These are phyloP conservation scores for Cyclostephanos invisitatus DNA, from an alignment of 108 stramenopile genomes.

Conservation along the genomic window DNA sequence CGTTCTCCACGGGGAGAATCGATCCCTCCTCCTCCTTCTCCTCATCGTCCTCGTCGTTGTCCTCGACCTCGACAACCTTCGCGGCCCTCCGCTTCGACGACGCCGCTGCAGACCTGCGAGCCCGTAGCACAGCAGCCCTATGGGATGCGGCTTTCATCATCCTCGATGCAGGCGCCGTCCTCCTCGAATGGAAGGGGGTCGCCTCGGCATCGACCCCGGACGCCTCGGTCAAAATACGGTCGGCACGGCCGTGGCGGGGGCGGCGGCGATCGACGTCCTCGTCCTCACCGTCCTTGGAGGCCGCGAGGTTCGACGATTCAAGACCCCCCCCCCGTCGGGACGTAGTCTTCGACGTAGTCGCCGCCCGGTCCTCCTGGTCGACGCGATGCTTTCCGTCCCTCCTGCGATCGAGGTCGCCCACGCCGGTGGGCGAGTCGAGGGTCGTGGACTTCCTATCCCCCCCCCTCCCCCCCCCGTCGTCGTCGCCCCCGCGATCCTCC, in stretches of 20 bases:
- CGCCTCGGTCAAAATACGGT: neutral
- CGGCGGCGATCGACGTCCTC: neutral
- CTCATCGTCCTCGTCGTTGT: neutral
- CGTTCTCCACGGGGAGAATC: neutral
- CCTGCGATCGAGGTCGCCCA: neutral
- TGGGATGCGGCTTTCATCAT: neutral
- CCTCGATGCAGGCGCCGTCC: neutral
- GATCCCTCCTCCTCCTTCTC: neutral
- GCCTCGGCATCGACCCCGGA: neutral
- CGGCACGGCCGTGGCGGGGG: neutral
- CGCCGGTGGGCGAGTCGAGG: neutral
- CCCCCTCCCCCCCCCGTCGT: too few relatives aligned
- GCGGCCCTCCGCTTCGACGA: too few relatives aligned
- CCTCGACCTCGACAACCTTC: neutral
- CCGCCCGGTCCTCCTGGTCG: too few relatives aligned
- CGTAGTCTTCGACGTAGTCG: too few relatives aligned
- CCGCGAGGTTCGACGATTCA: too few relatives aligned
- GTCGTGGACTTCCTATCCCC: neutral
- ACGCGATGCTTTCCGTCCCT: too few relatives aligned
- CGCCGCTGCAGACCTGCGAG: neutral
- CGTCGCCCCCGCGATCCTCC: too few relatives aligned
- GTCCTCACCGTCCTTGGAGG: neutral
- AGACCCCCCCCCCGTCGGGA: too few relatives aligned
- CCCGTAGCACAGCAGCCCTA: neutral
- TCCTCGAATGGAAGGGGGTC: too few relatives aligned